A percentile compares a stretch with the other conserved stretches of the same genome.
Evolutionary conservation across 2,329 filamentous ascomycete species (phyloP).

Genomic region (Cephalotrichum gorgonifer): DNA sequence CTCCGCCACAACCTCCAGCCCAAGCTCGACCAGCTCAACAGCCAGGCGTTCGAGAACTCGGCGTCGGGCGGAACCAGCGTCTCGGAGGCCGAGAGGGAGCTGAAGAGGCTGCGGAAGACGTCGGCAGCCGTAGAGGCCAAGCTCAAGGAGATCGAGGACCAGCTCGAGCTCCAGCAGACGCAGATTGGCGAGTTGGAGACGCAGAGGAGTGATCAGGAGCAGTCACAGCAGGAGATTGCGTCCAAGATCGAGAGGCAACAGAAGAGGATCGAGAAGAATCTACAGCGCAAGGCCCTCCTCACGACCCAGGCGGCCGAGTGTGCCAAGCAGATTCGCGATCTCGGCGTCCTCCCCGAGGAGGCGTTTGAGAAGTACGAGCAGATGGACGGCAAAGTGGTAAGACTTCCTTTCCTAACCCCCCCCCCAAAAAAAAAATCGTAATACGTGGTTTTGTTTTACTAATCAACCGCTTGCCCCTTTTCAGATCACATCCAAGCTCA

Average conservation of each 20-base stretch:
- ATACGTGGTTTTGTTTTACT: neutral
- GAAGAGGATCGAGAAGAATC: slow-evolving; percentile 82
- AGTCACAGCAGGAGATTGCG: slow-evolving; percentile 65
- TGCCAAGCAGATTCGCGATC: slow-evolving; percentile 78
- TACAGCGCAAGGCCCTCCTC: slow-evolving; percentile 76
- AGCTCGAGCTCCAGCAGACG: slow-evolving; percentile 45
- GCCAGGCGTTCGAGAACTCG: slow-evolving; percentile 59
- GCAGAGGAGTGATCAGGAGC: slow-evolving; percentile 53
- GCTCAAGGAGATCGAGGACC: slow-evolving; percentile 63
- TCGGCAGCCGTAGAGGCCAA: slow-evolving; percentile 58
- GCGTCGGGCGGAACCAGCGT: slow-evolving; percentile 53
- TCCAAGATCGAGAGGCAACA: slow-evolving; percentile 74
- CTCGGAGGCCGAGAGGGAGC: slow-evolving; percentile 69
- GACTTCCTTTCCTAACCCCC: slow-evolving; percentile 14
- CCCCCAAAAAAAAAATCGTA: neutral
- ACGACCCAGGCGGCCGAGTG: slow-evolving; percentile 70
- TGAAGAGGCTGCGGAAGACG: slow-evolving; percentile 64
- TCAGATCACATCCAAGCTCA: slow-evolving; percentile 58
- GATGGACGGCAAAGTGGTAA: slow-evolving; percentile 66
- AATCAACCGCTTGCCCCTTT: neutral
- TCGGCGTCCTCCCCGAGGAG: slow-evolving; percentile 88
- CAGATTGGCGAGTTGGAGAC: slow-evolving; percentile 46
- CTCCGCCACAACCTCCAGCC: slow-evolving; percentile 82
- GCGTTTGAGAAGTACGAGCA: slow-evolving; percentile 85
- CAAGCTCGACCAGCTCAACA: slow-evolving; percentile 76